A percentile compares a stretch with the other conserved stretches of the same genome.
Evolutionary conservation across 331 rosid genomes (phyloP).

Genomic region (Ulmus americana): DNA sequence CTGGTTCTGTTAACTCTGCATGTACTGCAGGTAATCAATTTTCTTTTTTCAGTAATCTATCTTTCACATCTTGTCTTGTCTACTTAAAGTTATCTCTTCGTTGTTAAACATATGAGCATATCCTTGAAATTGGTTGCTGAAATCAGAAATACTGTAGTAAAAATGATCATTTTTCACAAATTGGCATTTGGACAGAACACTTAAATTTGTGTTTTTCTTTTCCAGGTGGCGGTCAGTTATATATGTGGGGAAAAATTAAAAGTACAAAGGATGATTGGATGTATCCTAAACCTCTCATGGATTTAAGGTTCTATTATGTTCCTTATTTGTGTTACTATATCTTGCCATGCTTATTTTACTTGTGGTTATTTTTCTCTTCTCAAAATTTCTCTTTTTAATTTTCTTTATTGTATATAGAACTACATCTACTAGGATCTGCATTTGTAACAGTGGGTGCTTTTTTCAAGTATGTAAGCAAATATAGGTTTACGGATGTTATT

Average conservation of each 20-base stretch:
- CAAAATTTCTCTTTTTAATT: neutral
- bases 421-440: neutral
- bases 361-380: neutral
- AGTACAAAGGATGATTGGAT: conserved; percentile 91
- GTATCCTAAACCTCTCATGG: conserved; percentile 98
- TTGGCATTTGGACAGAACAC: neutral
- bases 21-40: conserved; percentile 79
- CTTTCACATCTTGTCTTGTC: neutral
- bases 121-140: neutral
- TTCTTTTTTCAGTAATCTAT: conserved; percentile 4
- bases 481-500: neutral
- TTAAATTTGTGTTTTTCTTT: conserved; percentile 12
- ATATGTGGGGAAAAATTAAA: conserved; percentile 97
- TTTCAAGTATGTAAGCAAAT: neutral
- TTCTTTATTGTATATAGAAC: neutral
- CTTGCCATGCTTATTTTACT: neutral
- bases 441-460: neutral
- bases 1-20: conserved; percentile 80
- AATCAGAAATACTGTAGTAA: neutral
- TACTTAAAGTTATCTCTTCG: neutral
- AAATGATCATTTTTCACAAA: neutral
- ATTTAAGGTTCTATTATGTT: conserved; percentile 65
- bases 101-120: neutral
- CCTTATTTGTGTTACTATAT: conserved; percentile 3
- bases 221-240: conserved; percentile 92